Evolutionary conservation across 164 flowering plant genomes (phyloP), one percentile per base, ranked within the genome.

Genomic region (Houttuynia cordata): DNA sequence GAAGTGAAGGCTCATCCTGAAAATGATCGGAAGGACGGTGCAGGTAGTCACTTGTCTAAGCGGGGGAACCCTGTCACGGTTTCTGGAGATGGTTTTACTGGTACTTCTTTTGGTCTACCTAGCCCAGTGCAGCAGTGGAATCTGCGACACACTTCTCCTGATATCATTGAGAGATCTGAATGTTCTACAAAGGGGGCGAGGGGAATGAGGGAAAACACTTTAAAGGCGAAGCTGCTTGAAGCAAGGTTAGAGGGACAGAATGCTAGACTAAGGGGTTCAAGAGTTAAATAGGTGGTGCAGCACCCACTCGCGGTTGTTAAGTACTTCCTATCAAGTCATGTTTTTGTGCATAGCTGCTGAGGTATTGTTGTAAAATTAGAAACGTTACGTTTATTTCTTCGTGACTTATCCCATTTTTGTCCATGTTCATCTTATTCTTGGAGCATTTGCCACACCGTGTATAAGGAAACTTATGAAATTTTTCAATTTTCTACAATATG

Each of bases 141-240:
- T 20, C 69, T 78, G 0, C 81, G 70, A 50, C 63, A 72, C n/a
- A 56, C 64, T 3, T 57, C 80, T 34, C 78, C 78, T 10, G 83
- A 76, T 45, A 71, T 54, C 24, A 54, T 73, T 37, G 83, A 77
- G 10, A 64, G 66, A 7, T 60, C 80, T 17, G 84, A 79, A 62
- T 64, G 80, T 56, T 79, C 81, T 65, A 50, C 68, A 17, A 77
- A 64, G 58, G 59, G 59, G 74, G 66, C 70, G 15, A 56, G 18
- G 52, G 68, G 71, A 14, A 0, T 64, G 20, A 84, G 76, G 79
- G 84, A 78, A 57, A 75, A 77, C 59, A 78, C 91, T 1, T 75
- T 91, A 73, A 78, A 81, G 73, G 85, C 87, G 18, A 86, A 76
- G 73, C 78, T 90, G 49, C 81, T 87, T 9, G 97, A 90, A 73